A percentile compares a stretch with the other conserved stretches of the same genome.
These are phyloP conservation scores for Fusarium succisae DNA, from an alignment of 2,329 filamentous ascomycete genomes.

Conservation along the genomic window DNA sequence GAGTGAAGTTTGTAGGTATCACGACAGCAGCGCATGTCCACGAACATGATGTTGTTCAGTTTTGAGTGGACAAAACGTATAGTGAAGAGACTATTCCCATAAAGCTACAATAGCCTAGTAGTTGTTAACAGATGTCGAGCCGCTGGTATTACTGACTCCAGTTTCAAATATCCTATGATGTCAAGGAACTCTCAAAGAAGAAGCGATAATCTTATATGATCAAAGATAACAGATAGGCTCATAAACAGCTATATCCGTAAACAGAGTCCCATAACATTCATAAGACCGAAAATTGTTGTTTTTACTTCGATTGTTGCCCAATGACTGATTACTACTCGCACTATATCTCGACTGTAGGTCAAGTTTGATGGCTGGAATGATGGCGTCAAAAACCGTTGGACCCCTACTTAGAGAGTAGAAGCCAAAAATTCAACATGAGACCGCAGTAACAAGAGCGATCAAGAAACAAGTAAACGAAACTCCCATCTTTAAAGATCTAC, in stretches of 20 bases:
- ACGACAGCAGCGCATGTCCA: neutral
- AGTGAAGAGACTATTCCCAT: no score
- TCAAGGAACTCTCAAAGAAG: no score
- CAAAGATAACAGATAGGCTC: no score
- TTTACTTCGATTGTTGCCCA: neutral
- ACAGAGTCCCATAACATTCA: neutral
- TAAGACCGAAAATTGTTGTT: neutral
- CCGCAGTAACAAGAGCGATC: neutral
- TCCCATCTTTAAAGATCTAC: neutral
- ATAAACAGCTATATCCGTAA: neutral
- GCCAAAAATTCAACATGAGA: neutral
- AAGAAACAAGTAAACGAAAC: neutral
- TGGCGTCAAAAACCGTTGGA: neutral
- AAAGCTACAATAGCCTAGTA: neutral
- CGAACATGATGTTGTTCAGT: neutral
- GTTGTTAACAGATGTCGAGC: neutral
- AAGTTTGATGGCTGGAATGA: neutral
- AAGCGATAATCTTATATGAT: no score
- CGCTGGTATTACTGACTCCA: neutral
- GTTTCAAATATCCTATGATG: no score
- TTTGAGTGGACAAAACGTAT: no score
- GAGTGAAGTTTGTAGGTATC: neutral
- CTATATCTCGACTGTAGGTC: neutral
- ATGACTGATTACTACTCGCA: neutral
- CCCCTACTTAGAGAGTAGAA: no score